A percentile compares a stretch with the other conserved stretches of the same genome.
Conservation (phyloP, 2,329 filamentous ascomycete genomes). For the Sphaerulina populicola region DNA sequence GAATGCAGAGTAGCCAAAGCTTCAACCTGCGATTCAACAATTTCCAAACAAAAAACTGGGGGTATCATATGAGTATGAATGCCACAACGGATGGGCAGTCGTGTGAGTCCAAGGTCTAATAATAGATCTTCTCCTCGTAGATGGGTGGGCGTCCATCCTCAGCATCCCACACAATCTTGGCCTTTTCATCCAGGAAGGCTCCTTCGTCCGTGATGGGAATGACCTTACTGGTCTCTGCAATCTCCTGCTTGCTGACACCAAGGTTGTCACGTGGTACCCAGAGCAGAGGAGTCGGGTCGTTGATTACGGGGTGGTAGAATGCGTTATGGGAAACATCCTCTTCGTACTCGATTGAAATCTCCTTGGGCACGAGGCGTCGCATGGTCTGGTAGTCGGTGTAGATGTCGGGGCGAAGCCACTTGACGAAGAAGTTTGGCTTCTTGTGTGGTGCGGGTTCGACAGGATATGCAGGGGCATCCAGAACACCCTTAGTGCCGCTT, state of each 20-base stretch:
- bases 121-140: slow-evolving; percentile 50
- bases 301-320: slow-evolving; percentile 65
- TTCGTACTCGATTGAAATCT: slow-evolving; percentile 52
- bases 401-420: slow-evolving; percentile 70
- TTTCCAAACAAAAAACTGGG: neutral
- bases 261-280: slow-evolving; percentile 75
- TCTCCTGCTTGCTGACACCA: slow-evolving; percentile 69
- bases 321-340: slow-evolving; percentile 57
- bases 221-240: slow-evolving; percentile 60
- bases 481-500: slow-evolving; percentile 2
- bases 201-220: slow-evolving; percentile 76
- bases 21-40: neutral
- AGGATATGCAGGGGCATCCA: slow-evolving; percentile 18
- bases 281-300: slow-evolving; percentile 55
- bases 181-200: slow-evolving; percentile 62
- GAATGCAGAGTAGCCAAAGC: slow-evolving; percentile 2
- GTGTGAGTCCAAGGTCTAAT: slow-evolving; percentile 30
- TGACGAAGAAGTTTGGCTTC: slow-evolving; percentile 52
- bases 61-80: slow-evolving; percentile 10
- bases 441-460: slow-evolving; percentile 35
- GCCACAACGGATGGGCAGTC: neutral
- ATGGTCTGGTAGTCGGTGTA: slow-evolving; percentile 65
- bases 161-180: slow-evolving; percentile 53
- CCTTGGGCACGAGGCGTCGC: slow-evolving; percentile 58
- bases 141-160: slow-evolving; percentile 52